phyloP scores from a whole-genome alignment of 305 asterid species.

The Fraxinus latifolia region DNA sequence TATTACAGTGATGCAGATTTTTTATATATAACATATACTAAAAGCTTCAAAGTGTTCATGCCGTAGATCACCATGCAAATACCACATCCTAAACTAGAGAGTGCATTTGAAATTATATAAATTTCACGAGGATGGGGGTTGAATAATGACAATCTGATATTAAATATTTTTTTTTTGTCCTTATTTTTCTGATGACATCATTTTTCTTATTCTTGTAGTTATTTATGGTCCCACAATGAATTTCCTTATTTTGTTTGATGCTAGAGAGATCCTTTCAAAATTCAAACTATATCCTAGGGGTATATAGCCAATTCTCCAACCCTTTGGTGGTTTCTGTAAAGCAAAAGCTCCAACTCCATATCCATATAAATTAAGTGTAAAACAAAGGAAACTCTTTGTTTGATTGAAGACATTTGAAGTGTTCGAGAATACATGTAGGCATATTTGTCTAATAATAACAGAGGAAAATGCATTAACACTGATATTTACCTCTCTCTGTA shows the following conservation, averaged over 20 bases:
- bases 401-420: not conserved
- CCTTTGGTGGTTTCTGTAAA: not conserved
- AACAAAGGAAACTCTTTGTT: not conserved
- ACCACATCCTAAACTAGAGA: not conserved
- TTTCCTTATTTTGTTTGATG: not conserved
- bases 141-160: not conserved
- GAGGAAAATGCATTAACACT: not conserved
- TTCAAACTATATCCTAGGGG: not conserved
- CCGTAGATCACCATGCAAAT: not conserved
- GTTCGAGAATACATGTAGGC: not conserved
- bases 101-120: not conserved
- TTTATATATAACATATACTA: not conserved
- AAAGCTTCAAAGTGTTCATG: not conserved
- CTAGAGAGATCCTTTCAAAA: not conserved
- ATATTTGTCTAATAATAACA: not conserved
- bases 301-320: not conserved
- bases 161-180: not conserved
- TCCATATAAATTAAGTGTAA: not conserved
- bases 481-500: conserved; percentile 78
- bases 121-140: not conserved
- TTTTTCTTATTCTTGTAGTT: not conserved
- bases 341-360: not conserved
- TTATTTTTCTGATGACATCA: not conserved
- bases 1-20: not conserved
- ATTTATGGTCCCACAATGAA: not conserved